Percentiles rank a stretch among this genome's conserved stretches.
phyloP scores from a whole-genome alignment of 345 rosid species.

The Eucalyptus melliodora region DNA sequence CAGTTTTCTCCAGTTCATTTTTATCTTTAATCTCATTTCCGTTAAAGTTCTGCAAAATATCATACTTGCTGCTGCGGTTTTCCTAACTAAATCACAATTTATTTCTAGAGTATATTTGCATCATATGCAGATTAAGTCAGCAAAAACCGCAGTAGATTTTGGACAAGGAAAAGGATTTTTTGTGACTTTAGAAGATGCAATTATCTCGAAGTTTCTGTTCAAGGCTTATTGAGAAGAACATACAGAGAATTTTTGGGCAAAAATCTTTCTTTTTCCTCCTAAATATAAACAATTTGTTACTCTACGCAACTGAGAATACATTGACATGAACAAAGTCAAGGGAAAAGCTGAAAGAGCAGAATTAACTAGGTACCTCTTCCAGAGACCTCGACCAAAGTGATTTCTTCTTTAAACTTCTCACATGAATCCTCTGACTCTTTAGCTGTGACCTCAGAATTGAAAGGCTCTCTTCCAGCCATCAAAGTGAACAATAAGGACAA shows the following conservation, averaged over 20 bases:
- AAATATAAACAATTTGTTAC: not conserved
- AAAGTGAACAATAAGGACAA: not conserved
- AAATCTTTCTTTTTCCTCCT: not conserved
- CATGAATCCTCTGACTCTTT: constrained; percentile 80
- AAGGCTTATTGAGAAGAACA: not conserved
- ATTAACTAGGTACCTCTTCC: constrained; percentile 57
- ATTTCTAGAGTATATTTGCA: not conserved
- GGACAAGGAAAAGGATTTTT: not conserved
- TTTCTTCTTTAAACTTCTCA: constrained; percentile 73
- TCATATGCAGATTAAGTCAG: not conserved
- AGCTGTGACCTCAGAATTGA: constrained; percentile 72
- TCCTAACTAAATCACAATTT: not conserved
- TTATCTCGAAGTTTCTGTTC: not conserved
- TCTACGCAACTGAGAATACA: not conserved
- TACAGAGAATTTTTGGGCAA: not conserved
- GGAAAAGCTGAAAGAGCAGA: not conserved
- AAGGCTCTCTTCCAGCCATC: constrained; percentile 38
- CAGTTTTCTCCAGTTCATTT: not conserved
- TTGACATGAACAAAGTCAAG: not conserved
- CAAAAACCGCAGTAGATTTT: not conserved
- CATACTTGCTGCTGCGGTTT: not conserved
- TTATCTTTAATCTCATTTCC: not conserved
- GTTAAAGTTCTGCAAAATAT: not conserved
- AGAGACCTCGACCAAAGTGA: constrained; percentile 92
- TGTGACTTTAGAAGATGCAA: not conserved